These are phyloP conservation scores for Aspergillus pseudonomiae DNA, from an alignment of 2,329 filamentous ascomycete genomes.

Conservation along the genomic window DNA sequence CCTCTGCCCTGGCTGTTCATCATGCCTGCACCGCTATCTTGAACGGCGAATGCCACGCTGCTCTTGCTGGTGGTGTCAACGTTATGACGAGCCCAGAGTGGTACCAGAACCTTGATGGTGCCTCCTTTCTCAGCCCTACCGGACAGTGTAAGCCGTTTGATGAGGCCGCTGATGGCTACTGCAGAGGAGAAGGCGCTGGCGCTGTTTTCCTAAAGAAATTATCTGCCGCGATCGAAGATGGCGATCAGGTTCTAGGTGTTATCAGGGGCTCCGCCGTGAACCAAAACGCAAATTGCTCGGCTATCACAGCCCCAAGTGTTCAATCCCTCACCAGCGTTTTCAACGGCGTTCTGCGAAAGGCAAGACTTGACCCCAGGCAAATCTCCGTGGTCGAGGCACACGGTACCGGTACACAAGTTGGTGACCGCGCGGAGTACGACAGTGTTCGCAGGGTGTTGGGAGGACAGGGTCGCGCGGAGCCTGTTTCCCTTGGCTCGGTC, in stretches of 20 bases:
- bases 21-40: slow-evolving; percentile 27
- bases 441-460: slow-evolving; percentile 26
- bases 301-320: slow-evolving; percentile 23
- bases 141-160: slow-evolving; percentile 55
- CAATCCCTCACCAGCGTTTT: slow-evolving; percentile 35
- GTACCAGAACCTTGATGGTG: slow-evolving; percentile 35
- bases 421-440: slow-evolving; percentile 34
- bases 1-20: slow-evolving; percentile 41
- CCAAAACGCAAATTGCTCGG: slow-evolving; percentile 35
- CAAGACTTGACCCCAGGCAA: slow-evolving; percentile 23
- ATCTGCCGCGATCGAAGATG: slow-evolving; percentile 49
- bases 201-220: slow-evolving; percentile 52
- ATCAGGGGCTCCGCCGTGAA: slow-evolving; percentile 35
- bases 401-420: slow-evolving; percentile 30
- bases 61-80: slow-evolving; percentile 42
- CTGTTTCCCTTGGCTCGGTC: slow-evolving; percentile 32
- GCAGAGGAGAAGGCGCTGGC: slow-evolving; percentile 51
- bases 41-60: slow-evolving; percentile 26
- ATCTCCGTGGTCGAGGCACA: slow-evolving; percentile 39
- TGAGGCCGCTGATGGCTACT: slow-evolving; percentile 54
- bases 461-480: slow-evolving; percentile 9
- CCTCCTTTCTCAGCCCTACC: slow-evolving; percentile 47
- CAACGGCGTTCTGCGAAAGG: slow-evolving; percentile 24
- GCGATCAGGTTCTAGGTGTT: slow-evolving; percentile 48
- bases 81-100: slow-evolving; percentile 31